Conservation (phyloP, 257 asterid species). For the Fraxinus pennsylvanica region DNA sequence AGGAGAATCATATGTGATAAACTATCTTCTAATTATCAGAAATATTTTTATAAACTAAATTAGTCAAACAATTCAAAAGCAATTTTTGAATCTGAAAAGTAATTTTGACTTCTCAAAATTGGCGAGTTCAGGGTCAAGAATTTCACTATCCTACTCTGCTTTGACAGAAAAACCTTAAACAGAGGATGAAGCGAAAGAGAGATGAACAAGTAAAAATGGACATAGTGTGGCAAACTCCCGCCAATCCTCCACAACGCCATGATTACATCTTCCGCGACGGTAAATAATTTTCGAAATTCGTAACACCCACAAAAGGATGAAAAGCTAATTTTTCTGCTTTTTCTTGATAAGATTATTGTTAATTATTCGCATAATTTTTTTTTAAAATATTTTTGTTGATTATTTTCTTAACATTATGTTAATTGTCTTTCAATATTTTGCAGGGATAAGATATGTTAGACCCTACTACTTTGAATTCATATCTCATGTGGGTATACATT, state of each 20-base stretch:
- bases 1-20: no score
- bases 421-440: slow-evolving; percentile 18
- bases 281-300: slow-evolving; percentile 17
- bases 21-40: no score
- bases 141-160: background rate
- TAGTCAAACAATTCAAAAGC: no score
- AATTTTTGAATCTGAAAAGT: no score
- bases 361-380: background rate
- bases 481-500: slow-evolving; percentile 57
- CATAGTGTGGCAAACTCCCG: slow-evolving; percentile 91
- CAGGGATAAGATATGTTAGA: slow-evolving; percentile 86
- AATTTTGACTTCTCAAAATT: no score
- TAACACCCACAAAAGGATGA: background rate
- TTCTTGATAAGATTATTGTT: background rate
- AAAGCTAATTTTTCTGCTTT: background rate
- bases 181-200: slow-evolving; percentile 54
- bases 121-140: no score
- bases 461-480: slow-evolving; percentile 98
- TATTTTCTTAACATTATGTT: background rate
- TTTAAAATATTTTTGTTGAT: background rate
- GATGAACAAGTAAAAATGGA: slow-evolving; percentile 55
- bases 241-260: slow-evolving; percentile 82
- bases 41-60: no score
- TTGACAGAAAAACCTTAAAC: background rate
- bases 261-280: slow-evolving; percentile 76